Percentiles rank a stretch among this genome's conserved stretches.
Evolutionary conservation across 2,329 filamentous ascomycete genomes (phyloP).

Genomic region (Nectriaceae sp.): DNA sequence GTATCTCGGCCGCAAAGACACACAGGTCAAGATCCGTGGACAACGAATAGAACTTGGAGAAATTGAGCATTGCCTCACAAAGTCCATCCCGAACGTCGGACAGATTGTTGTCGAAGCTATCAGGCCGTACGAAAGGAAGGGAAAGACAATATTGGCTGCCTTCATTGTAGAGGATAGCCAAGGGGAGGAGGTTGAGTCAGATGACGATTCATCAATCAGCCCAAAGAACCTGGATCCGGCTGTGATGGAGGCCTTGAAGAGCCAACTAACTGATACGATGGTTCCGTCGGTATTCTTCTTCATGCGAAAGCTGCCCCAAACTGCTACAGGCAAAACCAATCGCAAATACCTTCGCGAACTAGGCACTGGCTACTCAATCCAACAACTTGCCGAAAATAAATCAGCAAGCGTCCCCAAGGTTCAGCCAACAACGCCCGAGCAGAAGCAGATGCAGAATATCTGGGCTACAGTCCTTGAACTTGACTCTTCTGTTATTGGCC

Average conservation of each 20-base stretch:
- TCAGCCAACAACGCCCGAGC: background rate
- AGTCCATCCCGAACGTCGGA: background rate
- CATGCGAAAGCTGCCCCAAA: slow-evolving; percentile 13
- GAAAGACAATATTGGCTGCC: background rate
- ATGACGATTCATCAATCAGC: background rate
- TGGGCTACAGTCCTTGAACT: background rate
- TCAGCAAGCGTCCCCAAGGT: background rate
- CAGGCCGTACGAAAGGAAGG: background rate
- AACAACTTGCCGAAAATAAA: background rate
- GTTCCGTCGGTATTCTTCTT: slow-evolving; percentile 18
- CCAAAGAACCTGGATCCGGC: background rate
- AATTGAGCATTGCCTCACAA: slow-evolving; percentile 21
- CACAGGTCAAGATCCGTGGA: slow-evolving; percentile 61
- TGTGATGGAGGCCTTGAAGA: background rate
- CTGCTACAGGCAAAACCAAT: slow-evolving; percentile 17
- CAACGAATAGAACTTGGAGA: slow-evolving; percentile 54
- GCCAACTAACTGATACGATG: slow-evolving; percentile 12
- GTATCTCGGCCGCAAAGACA: slow-evolving; percentile 56
- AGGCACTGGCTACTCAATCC: background rate
- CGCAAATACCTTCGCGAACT: slow-evolving; percentile 7
- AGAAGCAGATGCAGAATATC: background rate
- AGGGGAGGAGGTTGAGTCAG: background rate
- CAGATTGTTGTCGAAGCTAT: background rate
- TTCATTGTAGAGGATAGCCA: background rate
- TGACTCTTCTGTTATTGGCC: background rate